These are phyloP conservation scores for Sclerospora graminicola DNA, from an alignment of 352 stramenopile species.

Conservation along the genomic window DNA sequence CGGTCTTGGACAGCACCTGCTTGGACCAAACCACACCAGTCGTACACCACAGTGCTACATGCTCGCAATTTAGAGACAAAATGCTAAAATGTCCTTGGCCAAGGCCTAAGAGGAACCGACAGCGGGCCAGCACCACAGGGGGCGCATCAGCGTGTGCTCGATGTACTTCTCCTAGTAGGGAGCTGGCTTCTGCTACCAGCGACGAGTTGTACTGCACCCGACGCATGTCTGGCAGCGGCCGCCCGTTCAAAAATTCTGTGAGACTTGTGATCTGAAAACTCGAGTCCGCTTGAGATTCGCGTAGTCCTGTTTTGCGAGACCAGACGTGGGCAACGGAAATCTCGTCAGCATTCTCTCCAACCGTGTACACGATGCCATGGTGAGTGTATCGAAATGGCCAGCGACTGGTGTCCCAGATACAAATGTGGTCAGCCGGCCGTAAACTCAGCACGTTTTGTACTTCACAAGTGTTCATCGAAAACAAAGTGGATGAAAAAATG, in stretches of 20 bases:
- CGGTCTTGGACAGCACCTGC: no score
- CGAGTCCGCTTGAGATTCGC: conserved; percentile 55
- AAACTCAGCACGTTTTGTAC: conserved; percentile 48
- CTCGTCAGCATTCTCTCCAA: conserved; percentile 25
- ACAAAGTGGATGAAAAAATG: neutral
- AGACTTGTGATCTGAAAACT: conserved; percentile 60
- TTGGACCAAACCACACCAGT: conserved; percentile 69
- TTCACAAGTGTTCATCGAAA: conserved; percentile 51
- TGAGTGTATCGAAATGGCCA: conserved; percentile 75
- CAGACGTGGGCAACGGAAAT: conserved; percentile 65
- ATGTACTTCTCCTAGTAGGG: no score
- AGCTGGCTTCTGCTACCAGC: conserved; percentile 42
- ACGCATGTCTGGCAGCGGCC: conserved; percentile 46
- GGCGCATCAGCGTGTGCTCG: no score
- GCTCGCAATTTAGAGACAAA: no score
- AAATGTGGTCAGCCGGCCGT: conserved; percentile 58
- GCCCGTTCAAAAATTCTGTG: conserved; percentile 51
- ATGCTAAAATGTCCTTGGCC: no score
- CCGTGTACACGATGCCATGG: conserved; percentile 54
- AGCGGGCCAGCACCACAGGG: no score
- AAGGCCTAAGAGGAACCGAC: no score
- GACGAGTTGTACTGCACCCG: conserved; percentile 75
- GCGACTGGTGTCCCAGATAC: conserved; percentile 68
- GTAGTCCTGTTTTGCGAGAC: conserved; percentile 47
- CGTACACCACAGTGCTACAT: no score